Percentiles rank a stretch among this genome's conserved stretches.
phyloP scores from a whole-genome alignment of 2,329 filamentous ascomycete species.

The Trichophyton benhamiae region DNA sequence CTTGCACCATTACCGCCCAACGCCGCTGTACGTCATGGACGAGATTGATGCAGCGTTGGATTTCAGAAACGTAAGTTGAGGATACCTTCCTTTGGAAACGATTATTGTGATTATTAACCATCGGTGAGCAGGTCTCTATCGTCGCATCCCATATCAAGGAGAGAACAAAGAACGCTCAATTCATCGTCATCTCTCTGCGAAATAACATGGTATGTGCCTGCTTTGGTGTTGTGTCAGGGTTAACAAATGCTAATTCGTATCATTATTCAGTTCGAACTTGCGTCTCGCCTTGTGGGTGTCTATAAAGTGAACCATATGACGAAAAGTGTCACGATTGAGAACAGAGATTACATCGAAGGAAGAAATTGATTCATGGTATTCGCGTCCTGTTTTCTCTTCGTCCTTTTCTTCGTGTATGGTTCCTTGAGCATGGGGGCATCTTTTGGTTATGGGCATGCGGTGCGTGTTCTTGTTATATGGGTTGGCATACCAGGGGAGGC shows the following conservation, averaged over 20 bases:
- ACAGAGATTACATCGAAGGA: conserved; percentile 56
- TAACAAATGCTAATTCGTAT: background rate
- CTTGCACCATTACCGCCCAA: conserved; percentile 94
- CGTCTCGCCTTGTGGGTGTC: conserved; percentile 85
- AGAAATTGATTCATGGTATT: background rate
- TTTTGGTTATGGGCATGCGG: background rate
- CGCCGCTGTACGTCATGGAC: conserved; percentile 97
- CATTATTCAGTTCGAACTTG: conserved; percentile 62
- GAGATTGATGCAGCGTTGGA: conserved; percentile 97
- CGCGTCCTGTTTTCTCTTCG: background rate
- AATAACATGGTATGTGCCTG: conserved; percentile 68
- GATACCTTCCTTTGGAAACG: background rate
- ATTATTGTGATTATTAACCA: conserved; percentile 9
- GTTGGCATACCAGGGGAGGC: background rate
- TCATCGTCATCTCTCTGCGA: conserved; percentile 91
- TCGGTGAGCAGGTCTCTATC: conserved; percentile 62
- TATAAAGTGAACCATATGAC: conserved; percentile 99
- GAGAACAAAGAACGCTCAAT: conserved; percentile 96
- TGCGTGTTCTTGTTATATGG: background rate
- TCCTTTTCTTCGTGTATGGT: background rate
- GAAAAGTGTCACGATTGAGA: conserved; percentile 82
- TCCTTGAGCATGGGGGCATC: background rate
- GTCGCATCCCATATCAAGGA: conserved; percentile 99
- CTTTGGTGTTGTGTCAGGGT: background rate
- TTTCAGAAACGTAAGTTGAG: conserved; percentile 80